phyloP scores from a whole-genome alignment of 2,329 filamentous ascomycete species.

The Sporothrix schenckii region DNA sequence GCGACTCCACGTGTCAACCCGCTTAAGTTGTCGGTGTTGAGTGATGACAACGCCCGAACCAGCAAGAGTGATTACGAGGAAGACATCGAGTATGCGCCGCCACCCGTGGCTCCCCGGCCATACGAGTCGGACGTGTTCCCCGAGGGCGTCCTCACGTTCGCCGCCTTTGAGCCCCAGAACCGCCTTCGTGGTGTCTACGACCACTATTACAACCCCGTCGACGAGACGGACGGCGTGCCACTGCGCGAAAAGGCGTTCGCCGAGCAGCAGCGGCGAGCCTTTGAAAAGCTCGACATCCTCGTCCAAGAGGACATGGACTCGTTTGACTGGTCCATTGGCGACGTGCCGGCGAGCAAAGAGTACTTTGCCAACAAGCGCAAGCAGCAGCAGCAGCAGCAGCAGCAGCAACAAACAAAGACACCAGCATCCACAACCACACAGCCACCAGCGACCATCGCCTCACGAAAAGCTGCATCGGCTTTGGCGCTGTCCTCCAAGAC shows the following conservation, averaged over 20 bases:
- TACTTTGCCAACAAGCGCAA: conserved; percentile 39
- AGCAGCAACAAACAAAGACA: conserved; percentile 15
- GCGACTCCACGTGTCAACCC: conserved; percentile 56
- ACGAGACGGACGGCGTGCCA: conserved; percentile 65
- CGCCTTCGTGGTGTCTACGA: conserved; percentile 64
- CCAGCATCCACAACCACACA: conserved; percentile 7
- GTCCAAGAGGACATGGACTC: conserved; percentile 68
- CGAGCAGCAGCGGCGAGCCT: conserved; percentile 53
- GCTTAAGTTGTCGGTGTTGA: conserved; percentile 66
- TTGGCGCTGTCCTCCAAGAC: conserved; percentile 48
- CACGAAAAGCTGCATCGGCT: conserved; percentile 59
- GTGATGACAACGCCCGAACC: conserved; percentile 36
- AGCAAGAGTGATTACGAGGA: conserved; percentile 56
- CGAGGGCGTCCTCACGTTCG: conserved; percentile 57
- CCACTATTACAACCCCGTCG: conserved; percentile 64
- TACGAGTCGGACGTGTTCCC: conserved; percentile 73
- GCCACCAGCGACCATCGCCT: conserved; percentile 55
- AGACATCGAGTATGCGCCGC: conserved; percentile 89
- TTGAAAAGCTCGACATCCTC: conserved; percentile 64
- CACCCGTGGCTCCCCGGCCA: conserved; percentile 65
- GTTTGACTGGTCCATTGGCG: conserved; percentile 62
- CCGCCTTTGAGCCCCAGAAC: conserved; percentile 61
- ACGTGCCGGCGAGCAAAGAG: conserved; percentile 55
- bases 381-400: conserved; percentile 19
- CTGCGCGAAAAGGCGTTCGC: conserved; percentile 64